phyloP scores from a whole-genome alignment of 148 eudicot species.

The Simmondsia chinensis region DNA sequence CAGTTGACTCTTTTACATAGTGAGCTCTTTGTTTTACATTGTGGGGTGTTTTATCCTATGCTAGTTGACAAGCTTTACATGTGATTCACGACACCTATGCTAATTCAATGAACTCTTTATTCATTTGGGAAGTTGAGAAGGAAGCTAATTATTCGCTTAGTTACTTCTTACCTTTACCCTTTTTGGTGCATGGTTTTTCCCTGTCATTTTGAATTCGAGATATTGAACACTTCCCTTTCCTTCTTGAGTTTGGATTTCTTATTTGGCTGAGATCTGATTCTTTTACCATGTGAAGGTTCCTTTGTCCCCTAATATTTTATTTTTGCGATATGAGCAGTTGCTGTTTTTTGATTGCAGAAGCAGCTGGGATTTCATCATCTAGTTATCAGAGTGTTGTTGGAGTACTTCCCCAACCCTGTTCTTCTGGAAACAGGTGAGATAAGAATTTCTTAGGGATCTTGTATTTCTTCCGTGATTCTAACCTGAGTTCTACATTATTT shows the following conservation, averaged over 20 bases:
- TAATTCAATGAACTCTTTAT: no score
- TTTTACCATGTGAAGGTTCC: no score
- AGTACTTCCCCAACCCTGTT: constrained; percentile 80
- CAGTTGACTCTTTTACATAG: no score
- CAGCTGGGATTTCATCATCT: constrained; percentile 48
- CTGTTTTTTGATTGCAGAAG: constrained; percentile 45
- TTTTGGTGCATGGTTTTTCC: not conserved
- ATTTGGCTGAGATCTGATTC: not conserved
- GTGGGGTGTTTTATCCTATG: no score
- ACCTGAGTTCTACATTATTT: no score
- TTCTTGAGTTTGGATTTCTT: not conserved
- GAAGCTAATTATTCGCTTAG: no score
- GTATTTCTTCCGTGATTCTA: constrained; percentile 9
- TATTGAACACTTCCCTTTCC: not conserved
- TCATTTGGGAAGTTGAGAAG: no score
- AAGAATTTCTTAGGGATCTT: constrained; percentile 7
- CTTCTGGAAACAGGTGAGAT: constrained; percentile 65
- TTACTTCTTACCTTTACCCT: no score
- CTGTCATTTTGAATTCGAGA: not conserved
- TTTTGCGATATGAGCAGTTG: constrained; percentile 3
- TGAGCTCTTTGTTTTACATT: no score
- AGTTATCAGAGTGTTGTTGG: constrained; percentile 68
- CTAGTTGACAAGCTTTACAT: no score
- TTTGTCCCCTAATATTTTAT: not conserved
- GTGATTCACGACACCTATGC: no score